These are phyloP conservation scores for Tolypocladium cylindrosporum DNA, from an alignment of 2,329 filamentous ascomycete species.

Conservation along the genomic window DNA sequence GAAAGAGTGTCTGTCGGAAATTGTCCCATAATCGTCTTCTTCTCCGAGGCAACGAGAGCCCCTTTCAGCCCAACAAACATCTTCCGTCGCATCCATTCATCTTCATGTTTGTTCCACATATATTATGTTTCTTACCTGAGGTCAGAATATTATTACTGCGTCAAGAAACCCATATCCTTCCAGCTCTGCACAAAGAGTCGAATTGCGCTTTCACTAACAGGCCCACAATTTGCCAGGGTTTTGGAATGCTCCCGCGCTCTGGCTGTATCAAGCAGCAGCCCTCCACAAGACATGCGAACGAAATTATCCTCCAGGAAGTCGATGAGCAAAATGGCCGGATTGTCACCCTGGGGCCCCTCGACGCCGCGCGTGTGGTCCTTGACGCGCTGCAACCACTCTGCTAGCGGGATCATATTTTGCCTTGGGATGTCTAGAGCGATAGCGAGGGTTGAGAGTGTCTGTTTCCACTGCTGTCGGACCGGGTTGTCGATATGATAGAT, in stretches of 20 bases:
- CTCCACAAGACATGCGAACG: constrained; percentile 7
- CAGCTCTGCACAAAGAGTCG: neutral
- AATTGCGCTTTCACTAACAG: neutral
- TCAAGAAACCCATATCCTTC: neutral
- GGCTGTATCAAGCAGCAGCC: constrained; percentile 2
- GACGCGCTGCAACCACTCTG: constrained; percentile 4
- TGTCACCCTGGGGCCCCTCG: neutral
- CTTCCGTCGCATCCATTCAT: too few species aligned
- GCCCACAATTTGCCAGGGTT: neutral
- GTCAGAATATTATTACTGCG: neutral
- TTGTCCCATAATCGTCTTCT: too few species aligned
- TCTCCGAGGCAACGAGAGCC: too few species aligned
- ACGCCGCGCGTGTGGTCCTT: neutral
- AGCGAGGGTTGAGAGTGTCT: constrained; percentile 1
- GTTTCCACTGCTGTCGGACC: constrained; percentile 7
- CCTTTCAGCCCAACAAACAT: too few species aligned
- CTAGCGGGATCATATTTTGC: neutral
- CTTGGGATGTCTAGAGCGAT: neutral
- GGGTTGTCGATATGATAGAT: constrained; percentile 14
- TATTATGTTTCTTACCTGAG: too few species aligned
- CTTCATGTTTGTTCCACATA: too few species aligned
- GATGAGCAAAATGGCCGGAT: constrained; percentile 2
- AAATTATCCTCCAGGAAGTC: constrained; percentile 6
- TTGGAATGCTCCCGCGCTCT: constrained; percentile 5
- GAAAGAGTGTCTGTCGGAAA: too few species aligned